Evolutionary conservation across 192 early-diverging fungal genomes (phyloP).

Genomic region (Oehlia diaphana): DNA sequence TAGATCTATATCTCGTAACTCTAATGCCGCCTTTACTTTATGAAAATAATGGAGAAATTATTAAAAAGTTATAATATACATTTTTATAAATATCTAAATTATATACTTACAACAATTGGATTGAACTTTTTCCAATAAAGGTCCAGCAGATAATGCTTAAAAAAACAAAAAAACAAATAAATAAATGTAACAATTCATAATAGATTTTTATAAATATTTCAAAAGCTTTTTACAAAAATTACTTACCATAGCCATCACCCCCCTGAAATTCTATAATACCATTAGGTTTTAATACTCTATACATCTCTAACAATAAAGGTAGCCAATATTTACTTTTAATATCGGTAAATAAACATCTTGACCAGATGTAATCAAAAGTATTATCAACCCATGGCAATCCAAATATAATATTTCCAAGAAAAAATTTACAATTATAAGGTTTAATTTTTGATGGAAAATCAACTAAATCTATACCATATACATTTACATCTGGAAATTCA

Average conservation of each 20-base stretch:
- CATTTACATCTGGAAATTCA: constrained; percentile 34
- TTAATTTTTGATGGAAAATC: neutral
- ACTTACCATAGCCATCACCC: constrained; percentile 6
- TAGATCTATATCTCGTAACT: neutral
- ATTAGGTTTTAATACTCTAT: constrained; percentile 14
- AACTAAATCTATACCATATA: constrained; percentile 34
- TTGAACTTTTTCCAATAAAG: constrained; percentile 12
- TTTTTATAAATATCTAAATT: neutral
- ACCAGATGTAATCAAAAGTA: constrained; percentile 15
- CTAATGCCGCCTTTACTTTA: neutral
- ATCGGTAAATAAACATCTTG: neutral
- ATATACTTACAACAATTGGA: neutral
- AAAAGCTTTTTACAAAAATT: no score
- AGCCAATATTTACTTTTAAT: constrained; percentile 2
- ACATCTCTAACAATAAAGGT: neutral
- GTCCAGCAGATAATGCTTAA: constrained; percentile 1
- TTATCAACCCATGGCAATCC: constrained; percentile 3
- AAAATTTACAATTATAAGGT: constrained; percentile 13
- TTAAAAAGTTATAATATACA: neutral
- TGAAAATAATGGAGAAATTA: neutral
- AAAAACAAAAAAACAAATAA: neutral
- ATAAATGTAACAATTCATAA: neutral
- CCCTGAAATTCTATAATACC: constrained; percentile 17
- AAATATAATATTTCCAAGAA: neutral
- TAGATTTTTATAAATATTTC: no score